Evolutionary conservation across 306 rosid species (phyloP).

Genomic region (Betula pendula): DNA sequence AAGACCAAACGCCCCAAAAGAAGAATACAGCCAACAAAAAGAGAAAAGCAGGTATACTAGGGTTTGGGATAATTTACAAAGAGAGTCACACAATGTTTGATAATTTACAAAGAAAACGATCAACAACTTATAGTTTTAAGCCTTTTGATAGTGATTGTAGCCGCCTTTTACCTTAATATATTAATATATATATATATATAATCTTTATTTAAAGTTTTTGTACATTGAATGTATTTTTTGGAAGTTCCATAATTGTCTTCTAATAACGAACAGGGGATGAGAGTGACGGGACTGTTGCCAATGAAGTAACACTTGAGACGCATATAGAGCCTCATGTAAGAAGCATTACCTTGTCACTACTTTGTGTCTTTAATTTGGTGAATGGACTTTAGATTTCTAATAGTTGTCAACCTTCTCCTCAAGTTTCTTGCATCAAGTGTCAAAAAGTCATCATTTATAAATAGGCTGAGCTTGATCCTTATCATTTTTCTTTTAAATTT

Average conservation of each 20-base stretch:
- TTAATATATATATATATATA: too few relatives aligned
- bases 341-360: conserved; percentile 3
- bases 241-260: conserved; percentile 11
- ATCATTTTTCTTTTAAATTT: neutral
- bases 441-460: neutral
- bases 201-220: neutral
- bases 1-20: conserved; percentile 31
- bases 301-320: conserved; percentile 34
- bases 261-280: conserved; percentile 42
- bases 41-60: conserved; percentile 44
- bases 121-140: neutral
- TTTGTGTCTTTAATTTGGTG: neutral
- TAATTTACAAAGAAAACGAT: neutral
- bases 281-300: conserved; percentile 26
- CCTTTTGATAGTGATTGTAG: neutral
- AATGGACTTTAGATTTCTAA: neutral
- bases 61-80: conserved; percentile 11
- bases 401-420: neutral
- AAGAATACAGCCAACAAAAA: conserved; percentile 40
- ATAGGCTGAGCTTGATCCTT: neutral
- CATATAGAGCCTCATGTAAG: conserved; percentile 44
- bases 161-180: neutral
- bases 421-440: neutral
- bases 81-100: conserved; percentile 1
- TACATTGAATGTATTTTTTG: conserved; percentile 10